A percentile compares a stretch with the other conserved stretches of the same genome.
These are phyloP conservation scores for Xerocomus minutiporus DNA, from an alignment of 1,284 basidiomycete genomes.

Conservation along the genomic window DNA sequence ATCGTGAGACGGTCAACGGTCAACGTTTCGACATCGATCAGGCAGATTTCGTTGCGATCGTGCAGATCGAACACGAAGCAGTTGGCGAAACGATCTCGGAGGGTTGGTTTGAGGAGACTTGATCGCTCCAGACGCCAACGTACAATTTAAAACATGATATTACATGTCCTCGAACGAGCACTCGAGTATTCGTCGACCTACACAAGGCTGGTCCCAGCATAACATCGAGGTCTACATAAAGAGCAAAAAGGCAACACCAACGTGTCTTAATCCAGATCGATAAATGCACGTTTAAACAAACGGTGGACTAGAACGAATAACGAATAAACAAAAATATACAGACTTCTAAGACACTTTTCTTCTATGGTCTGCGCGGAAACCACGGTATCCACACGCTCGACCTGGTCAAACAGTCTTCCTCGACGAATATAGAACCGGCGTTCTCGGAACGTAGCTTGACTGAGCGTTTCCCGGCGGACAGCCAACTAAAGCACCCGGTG, in stretches of 20 bases:
- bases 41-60: background rate
- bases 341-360: background rate
- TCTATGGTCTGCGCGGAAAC: slow-evolving; percentile 2
- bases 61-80: background rate
- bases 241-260: background rate
- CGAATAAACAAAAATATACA: background rate
- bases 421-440: background rate
- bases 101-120: background rate
- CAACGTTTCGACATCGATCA: slow-evolving; percentile 1
- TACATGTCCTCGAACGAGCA: background rate
- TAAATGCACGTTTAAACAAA: background rate
- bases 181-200: background rate
- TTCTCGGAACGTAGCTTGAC: slow-evolving; percentile 6
- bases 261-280: background rate
- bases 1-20: background rate
- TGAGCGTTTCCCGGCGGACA: slow-evolving; percentile 8
- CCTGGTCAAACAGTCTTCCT: slow-evolving; percentile 15
- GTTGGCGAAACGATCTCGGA: background rate
- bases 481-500: slow-evolving; percentile 22
- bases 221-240: background rate
- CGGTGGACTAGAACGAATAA: slow-evolving; percentile 1
- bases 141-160: slow-evolving; percentile 1
- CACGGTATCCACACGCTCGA: slow-evolving; percentile 18
- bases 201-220: background rate
- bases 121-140: background rate